Percentiles rank a stretch among this genome's conserved stretches.
These are phyloP conservation scores for Macrolepiota albuminosa DNA, from an alignment of 768 basidiomycete genomes.

Conservation along the genomic window DNA sequence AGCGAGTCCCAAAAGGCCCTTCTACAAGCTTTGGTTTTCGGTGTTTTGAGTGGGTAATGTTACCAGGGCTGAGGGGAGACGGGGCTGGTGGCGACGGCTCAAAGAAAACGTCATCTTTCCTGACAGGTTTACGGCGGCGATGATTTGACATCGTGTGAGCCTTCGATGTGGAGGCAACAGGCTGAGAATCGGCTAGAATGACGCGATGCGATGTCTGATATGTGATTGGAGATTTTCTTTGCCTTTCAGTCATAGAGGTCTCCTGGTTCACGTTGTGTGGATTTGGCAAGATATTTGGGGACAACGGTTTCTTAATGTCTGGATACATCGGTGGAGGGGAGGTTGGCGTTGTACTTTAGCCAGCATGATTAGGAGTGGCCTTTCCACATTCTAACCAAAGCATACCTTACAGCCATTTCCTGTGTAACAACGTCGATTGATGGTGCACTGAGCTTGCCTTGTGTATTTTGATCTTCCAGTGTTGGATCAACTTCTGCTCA, in stretches of 20 bases:
- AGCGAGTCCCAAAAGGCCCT: constrained; percentile 25
- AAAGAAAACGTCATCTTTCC: constrained; percentile 15
- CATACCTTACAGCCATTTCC: background rate
- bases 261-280: background rate
- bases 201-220: background rate
- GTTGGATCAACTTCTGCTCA: background rate
- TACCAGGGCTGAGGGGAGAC: background rate
- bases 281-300: background rate
- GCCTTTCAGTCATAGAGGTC: background rate
- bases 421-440: background rate
- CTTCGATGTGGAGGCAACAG: constrained; percentile 14
- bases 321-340: background rate
- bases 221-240: background rate
- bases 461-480: background rate
- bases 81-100: constrained; percentile 1
- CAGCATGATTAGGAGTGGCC: background rate
- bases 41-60: constrained; percentile 2
- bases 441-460: background rate
- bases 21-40: constrained; percentile 18
- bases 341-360: background rate
- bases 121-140: constrained; percentile 2
- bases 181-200: constrained; percentile 2
- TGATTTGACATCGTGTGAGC: background rate
- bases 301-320: background rate
- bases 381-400: background rate